Evolutionary conservation across 352 stramenopile species (phyloP), one percentile per base, ranked within the genome.

Genomic region (Pythium oligandrum): DNA sequence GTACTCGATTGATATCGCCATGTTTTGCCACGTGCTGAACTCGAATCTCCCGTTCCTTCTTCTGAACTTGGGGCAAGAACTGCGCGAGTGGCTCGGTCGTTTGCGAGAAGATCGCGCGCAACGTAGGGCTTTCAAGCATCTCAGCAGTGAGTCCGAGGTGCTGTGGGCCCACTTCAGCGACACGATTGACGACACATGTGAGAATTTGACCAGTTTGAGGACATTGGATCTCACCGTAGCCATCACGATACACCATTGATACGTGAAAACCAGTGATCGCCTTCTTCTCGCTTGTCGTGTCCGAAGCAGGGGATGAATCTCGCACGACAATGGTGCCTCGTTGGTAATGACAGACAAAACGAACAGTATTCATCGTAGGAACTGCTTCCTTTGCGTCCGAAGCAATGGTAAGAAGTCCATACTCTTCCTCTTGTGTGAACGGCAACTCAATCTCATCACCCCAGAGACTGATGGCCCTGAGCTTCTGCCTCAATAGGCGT

Each of bases 1-100:
- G 68, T 4, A 66, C 67, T 11, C 48, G 30, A 12, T 78, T 68
- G 1, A 43, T 51, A 11, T 40, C 6, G 6, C 4, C 4, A n/a
- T 70, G 53, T 45, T 61, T 63, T 1, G 42, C 26, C 3, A 61
- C 44, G 5, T 65, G 50, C 4, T 30, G 31, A 4, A 51, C 37
- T 35, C 68, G 63, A 3, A 6, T 26, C 1, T 36, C 44, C 11
- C 30, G 38, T 38, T 53, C 32, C 34, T 5, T 9, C 2, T 9
- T 30, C 10, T 48, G 31, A n/a, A 59, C 33, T 3, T 42, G 11
- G 8, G 44, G 44, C 37, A 53, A 46, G 36, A 38, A 36, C 3
- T 40, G n/a, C 6, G 34, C 17, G 7, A 55, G 40, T 34, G 40
- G 47, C 2, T 32, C 6, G 1, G 7, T 5, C 4, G 32, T 3